Evolutionary conservation across 305 asterid species (phyloP), one percentile per base, ranked within the genome.

Genomic region (Fraxinus dipetala): DNA sequence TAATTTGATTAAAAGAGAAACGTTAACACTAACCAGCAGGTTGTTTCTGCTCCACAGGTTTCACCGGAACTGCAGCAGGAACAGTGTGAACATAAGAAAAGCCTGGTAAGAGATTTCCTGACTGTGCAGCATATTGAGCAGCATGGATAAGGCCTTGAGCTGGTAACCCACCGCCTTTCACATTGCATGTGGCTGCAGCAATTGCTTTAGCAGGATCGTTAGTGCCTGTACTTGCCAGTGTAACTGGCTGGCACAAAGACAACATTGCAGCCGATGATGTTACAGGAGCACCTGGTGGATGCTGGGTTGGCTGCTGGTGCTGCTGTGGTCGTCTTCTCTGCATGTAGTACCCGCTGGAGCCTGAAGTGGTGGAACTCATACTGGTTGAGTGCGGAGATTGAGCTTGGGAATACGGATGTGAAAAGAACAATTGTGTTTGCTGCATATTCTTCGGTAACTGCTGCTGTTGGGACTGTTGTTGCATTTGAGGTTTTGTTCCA

Each of bases 141-240:
- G 90, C 88, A 5, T 90, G 94, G 75, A 89, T 84, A 38, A 91
- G 79, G 14, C 91, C 88, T 74, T 90, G 96, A 0, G 95, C 80
- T 0, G 90, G 59, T 35, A 90, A 73, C 9, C 88, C 89, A 31
- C 91, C 91, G 9, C 93, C 93, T 85, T 91, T 96, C 82, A 84
- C 85, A 76, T 89, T 93, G 77, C 86, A 85, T 18, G 97, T 91
- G 61, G 96, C 95, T 1, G 94, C 96, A 11, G 99, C 97, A 22
- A 92, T 90, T 51, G 98, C 97, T 85, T 93, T 93, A 48, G 98
- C 94, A 0, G 99, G 99, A 89, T 96, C 98, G 13, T 91, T 90
- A 0, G 97, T 93, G 84, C 80, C 85, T 11, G 89, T 81, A 61
- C 90, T 86, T 31, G 89, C 78, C 48, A 83, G 63, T 1, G 92